Conservation (phyloP, 164 flowering plant species). For the Protea cynaroides region DNA sequence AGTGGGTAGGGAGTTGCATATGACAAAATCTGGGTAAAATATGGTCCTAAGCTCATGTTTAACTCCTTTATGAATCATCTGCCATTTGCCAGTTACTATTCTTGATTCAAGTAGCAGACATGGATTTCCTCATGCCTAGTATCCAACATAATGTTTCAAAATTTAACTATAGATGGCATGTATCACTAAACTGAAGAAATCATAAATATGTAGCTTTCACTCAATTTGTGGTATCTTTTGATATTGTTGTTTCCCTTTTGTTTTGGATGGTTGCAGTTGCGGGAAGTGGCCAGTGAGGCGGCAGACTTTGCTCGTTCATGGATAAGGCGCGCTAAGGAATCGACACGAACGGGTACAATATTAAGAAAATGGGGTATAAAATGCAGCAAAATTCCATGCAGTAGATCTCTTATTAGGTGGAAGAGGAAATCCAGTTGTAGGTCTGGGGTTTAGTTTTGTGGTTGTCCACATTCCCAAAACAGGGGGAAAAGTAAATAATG, state of each 20-base stretch:
- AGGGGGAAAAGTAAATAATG: no score
- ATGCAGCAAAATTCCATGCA: not conserved
- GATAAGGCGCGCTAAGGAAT: conserved; percentile 58
- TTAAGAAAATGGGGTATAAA: not conserved
- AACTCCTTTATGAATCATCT: not conserved
- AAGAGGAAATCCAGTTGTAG: no score
- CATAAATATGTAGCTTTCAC: not conserved
- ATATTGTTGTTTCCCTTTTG: conserved; percentile 3
- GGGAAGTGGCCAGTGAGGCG: conserved; percentile 55
- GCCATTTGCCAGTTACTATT: not conserved
- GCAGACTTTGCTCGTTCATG: conserved; percentile 63
- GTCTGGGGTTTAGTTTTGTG: no score
- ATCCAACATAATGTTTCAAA: not conserved
- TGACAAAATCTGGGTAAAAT: not conserved
- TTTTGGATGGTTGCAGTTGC: conserved; percentile 39
- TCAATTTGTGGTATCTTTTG: no score
- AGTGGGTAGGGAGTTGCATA: not conserved
- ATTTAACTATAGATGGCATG: not conserved
- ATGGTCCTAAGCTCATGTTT: not conserved
- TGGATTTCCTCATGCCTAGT: not conserved
- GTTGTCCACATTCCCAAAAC: no score
- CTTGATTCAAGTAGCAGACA: not conserved
- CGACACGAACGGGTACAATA: conserved; percentile 49
- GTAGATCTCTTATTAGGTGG: not conserved
- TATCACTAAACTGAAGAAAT: not conserved